These are phyloP conservation scores for Apodospora peruviana DNA, from an alignment of 495 filamentous ascomycete genomes.

Conservation along the genomic window DNA sequence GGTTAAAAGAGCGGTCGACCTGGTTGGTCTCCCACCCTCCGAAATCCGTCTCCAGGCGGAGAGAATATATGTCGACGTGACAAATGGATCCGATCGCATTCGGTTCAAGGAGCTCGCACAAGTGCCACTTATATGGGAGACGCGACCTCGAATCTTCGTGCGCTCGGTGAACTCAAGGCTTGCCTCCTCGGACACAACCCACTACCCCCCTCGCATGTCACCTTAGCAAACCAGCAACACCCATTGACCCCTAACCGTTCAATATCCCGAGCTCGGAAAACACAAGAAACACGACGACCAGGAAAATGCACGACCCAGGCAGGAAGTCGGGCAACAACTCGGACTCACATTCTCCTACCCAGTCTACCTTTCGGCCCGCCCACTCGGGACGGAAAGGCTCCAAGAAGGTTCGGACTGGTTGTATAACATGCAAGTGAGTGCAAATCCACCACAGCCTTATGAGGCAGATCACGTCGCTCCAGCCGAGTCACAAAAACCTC, in stretches of 20 bases:
- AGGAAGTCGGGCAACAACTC: conserved; percentile 17
- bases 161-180: too few relatives aligned
- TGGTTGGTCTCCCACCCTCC: too few relatives aligned
- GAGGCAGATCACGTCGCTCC: too few relatives aligned
- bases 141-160: not conserved
- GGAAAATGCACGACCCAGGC: conserved; percentile 3
- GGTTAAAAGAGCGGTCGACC: not conserved
- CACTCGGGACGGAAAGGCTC: conserved; percentile 28
- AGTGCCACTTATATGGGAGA: not conserved
- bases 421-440: conserved; percentile 34
- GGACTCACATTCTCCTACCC: conserved; percentile 15
- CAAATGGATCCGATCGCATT: too few relatives aligned
- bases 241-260: not conserved
- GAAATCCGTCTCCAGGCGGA: too few relatives aligned
- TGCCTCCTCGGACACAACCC: not conserved
- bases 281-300: not conserved
- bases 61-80: too few relatives aligned
- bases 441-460: conserved; percentile 5
- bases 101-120: not conserved
- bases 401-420: conserved; percentile 31
- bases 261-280: not conserved
- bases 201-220: not conserved
- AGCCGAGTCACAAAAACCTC: too few relatives aligned
- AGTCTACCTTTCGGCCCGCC: conserved; percentile 7
- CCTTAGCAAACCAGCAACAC: not conserved